Conservation (phyloP, 768 basidiomycete genomes). For the Russula sp. region DNA sequence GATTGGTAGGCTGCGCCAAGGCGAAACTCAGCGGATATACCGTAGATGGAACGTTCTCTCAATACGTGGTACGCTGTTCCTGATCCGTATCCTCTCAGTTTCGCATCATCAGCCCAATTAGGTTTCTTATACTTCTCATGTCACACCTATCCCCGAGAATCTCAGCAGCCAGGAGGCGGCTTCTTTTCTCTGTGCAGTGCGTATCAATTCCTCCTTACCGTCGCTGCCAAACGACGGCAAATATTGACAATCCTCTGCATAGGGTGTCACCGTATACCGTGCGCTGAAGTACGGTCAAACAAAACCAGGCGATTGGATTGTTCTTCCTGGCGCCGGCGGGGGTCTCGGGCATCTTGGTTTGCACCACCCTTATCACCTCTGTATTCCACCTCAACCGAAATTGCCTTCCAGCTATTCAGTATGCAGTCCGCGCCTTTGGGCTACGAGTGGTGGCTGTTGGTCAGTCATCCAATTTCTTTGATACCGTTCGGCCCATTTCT, state of each 20-base stretch:
- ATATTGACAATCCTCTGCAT: background rate
- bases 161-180: slow-evolving; percentile 61
- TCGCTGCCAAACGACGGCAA: background rate
- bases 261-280: slow-evolving; percentile 83
- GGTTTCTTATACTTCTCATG: slow-evolving; percentile 63
- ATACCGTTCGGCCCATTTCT: background rate
- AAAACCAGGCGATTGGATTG: slow-evolving; percentile 65
- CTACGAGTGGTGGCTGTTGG: slow-evolving; percentile 74
- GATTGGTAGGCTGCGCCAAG: slow-evolving; percentile 45
- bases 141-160: slow-evolving; percentile 73
- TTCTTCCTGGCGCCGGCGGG: slow-evolving; percentile 71
- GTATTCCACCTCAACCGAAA: background rate
- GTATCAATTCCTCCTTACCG: slow-evolving; percentile 19
- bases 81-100: slow-evolving; percentile 16
- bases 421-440: slow-evolving; percentile 62
- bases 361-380: background rate
- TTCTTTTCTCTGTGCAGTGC: slow-evolving; percentile 70
- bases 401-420: slow-evolving; percentile 54
- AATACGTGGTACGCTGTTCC: slow-evolving; percentile 42
- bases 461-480: slow-evolving; percentile 17
- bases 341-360: slow-evolving; percentile 76
- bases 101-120: slow-evolving; percentile 19
- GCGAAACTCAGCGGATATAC: slow-evolving; percentile 62
- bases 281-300: slow-evolving; percentile 69
- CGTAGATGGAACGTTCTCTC: slow-evolving; percentile 68